Percentiles rank a stretch among this genome's conserved stretches.
These are phyloP conservation scores for Neonectria sp. DNA, from an alignment of 2,329 filamentous ascomycete genomes.

Conservation along the genomic window DNA sequence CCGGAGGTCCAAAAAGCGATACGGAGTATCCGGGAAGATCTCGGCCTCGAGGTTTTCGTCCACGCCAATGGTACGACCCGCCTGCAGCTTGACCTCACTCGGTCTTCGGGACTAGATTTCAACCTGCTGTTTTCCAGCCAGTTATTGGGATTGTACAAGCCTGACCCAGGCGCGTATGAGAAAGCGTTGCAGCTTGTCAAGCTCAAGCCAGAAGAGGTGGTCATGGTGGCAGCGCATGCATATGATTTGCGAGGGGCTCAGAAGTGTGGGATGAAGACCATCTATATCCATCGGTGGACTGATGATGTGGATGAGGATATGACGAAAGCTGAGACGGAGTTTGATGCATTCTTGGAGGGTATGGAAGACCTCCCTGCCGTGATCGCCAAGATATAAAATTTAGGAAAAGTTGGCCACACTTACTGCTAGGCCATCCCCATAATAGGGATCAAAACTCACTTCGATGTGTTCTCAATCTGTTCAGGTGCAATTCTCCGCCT, in stretches of 20 bases:
- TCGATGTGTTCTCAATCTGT: background rate
- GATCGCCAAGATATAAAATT: constrained; percentile 20
- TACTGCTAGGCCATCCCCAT: too few species aligned
- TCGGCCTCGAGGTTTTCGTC: constrained; percentile 62
- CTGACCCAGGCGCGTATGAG: constrained; percentile 61
- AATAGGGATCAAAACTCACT: too few species aligned
- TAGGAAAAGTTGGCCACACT: background rate
- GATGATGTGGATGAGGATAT: constrained; percentile 64
- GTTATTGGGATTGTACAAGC: constrained; percentile 65
- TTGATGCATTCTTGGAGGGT: constrained; percentile 34
- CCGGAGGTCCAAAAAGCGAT: constrained; percentile 64
- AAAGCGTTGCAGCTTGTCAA: constrained; percentile 62
- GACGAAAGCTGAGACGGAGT: constrained; percentile 31
- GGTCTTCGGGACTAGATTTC: constrained; percentile 64
- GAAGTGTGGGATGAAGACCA: constrained; percentile 63
- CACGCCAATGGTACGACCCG: constrained; percentile 69
- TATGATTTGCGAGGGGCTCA: constrained; percentile 67
- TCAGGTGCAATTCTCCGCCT: too few species aligned
- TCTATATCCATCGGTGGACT: constrained; percentile 68
- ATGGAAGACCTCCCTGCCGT: constrained; percentile 35
- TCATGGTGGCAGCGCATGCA: constrained; percentile 69
- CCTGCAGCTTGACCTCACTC: constrained; percentile 66
- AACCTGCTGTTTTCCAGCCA: constrained; percentile 68
- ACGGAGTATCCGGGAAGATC: constrained; percentile 51
- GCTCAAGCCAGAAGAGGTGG: constrained; percentile 61